Evolutionary conservation across 345 rosid species (phyloP).

Genomic region (Eucalyptus brandiana): DNA sequence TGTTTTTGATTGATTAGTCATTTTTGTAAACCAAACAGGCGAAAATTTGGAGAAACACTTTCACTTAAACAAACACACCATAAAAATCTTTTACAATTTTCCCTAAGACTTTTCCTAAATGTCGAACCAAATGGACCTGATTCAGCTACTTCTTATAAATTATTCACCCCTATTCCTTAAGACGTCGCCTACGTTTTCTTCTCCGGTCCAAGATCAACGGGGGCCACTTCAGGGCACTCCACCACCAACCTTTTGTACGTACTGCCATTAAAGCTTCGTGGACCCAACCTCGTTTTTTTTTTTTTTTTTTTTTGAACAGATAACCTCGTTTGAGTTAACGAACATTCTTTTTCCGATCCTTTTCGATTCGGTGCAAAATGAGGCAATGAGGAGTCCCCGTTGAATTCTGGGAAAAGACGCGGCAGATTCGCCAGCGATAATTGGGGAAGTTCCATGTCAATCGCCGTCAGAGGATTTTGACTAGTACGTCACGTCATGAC

Average conservation of each 20-base stretch:
- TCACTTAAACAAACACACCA: rapidly evolving
- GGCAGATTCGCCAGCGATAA: not conserved
- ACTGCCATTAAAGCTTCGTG: not conserved
- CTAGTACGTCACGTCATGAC: not conserved
- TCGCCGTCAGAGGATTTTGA: not conserved
- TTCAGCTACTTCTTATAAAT: not conserved
- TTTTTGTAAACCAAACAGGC: not conserved
- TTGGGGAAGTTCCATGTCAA: not conserved
- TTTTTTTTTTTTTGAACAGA: too few species aligned
- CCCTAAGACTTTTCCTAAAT: rapidly evolving
- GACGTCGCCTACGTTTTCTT: not conserved
- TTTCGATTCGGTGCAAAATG: not conserved
- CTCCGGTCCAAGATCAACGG: not conserved
- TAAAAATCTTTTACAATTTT: too few species aligned
- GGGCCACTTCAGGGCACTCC: not conserved
- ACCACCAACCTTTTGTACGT: not conserved
- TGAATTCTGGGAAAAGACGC: not conserved
- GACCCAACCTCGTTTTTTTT: not conserved
- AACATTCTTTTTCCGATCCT: not conserved
- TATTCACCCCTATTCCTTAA: rapidly evolving
- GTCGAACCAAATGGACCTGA: not conserved
- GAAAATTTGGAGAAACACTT: too few species aligned
- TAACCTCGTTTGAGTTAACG: not conserved
- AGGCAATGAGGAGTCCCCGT: not conserved
- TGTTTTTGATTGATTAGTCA: too few species aligned